Evolutionary conservation across 371 early-diverging fungal species (phyloP).

Genomic region (Basidiobolus meristosporus): DNA sequence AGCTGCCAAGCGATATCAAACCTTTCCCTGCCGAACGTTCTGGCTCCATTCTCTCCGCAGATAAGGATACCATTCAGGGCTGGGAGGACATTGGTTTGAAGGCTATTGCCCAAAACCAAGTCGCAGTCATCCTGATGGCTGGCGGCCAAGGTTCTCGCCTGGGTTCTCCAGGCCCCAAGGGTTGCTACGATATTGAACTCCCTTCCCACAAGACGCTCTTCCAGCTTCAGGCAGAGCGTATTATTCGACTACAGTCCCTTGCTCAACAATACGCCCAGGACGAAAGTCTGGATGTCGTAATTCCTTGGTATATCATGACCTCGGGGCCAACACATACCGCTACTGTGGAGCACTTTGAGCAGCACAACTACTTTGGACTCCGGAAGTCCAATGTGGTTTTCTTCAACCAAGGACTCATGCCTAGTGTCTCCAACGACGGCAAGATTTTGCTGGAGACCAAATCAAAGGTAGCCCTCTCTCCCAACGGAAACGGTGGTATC

Average conservation of each 20-base stretch:
- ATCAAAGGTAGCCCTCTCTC: slow-evolving; percentile 46
- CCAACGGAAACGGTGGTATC: slow-evolving; percentile 83
- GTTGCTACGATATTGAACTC: slow-evolving; percentile 79
- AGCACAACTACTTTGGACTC: slow-evolving; percentile 51
- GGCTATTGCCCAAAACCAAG: slow-evolving; percentile 66
- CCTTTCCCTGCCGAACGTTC: slow-evolving; percentile 61
- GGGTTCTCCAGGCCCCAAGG: slow-evolving; percentile 76
- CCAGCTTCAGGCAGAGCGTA: slow-evolving; percentile 84
- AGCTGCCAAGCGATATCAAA: slow-evolving; percentile 23
- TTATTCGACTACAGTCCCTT: slow-evolving; percentile 59
- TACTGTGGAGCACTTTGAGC: slow-evolving; percentile 38
- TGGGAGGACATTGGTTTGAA: slow-evolving; percentile 62
- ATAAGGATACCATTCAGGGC: slow-evolving; percentile 24
- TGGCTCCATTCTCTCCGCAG: slow-evolving; percentile 45
- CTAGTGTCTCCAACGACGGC: slow-evolving; percentile 42
- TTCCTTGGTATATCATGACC: slow-evolving; percentile 73
- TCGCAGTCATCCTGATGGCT: slow-evolving; percentile 85
- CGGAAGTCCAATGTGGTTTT: slow-evolving; percentile 35
- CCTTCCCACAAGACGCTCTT: slow-evolving; percentile 78
- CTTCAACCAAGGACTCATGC: slow-evolving; percentile 49
- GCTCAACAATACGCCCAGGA: slow-evolving; percentile 13
- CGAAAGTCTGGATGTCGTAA: slow-evolving; percentile 12
- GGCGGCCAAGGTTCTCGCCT: slow-evolving; percentile 85
- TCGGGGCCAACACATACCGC: slow-evolving; percentile 47
- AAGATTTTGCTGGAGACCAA: slow-evolving; percentile 39